Evolutionary conservation across 2,329 filamentous ascomycete species (phyloP).

Genomic region (Teratosphaeria gauchensis): DNA sequence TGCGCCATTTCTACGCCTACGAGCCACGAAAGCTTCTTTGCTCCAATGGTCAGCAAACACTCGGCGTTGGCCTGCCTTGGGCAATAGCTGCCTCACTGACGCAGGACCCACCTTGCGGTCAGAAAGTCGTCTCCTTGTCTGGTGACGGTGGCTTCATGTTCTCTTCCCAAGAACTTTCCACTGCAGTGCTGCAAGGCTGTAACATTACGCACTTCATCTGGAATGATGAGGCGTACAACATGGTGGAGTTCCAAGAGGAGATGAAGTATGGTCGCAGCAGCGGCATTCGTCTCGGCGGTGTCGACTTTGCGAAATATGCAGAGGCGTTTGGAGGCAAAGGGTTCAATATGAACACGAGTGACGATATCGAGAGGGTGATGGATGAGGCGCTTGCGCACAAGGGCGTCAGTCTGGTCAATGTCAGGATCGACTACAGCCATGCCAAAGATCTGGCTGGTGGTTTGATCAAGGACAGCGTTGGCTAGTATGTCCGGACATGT

Average conservation of each 20-base stretch:
- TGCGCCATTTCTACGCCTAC: constrained; percentile 37
- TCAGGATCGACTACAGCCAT: constrained; percentile 37
- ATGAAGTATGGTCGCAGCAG: constrained; percentile 39
- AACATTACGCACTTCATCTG: constrained; percentile 44
- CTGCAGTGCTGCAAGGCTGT: constrained; percentile 38
- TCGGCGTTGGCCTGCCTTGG: constrained; percentile 41
- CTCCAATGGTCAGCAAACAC: constrained; percentile 41
- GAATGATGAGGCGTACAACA: constrained; percentile 43
- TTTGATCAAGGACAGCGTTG: constrained; percentile 28
- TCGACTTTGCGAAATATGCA: constrained; percentile 40
- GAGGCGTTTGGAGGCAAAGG: constrained; percentile 40
- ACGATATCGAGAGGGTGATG: constrained; percentile 36
- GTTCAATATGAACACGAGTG: constrained; percentile 30
- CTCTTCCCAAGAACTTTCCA: constrained; percentile 37
- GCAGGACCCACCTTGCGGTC: constrained; percentile 33
- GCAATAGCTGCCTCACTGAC: constrained; percentile 38
- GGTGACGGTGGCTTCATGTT: constrained; percentile 45
- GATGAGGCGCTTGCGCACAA: constrained; percentile 33
- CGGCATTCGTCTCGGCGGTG: constrained; percentile 37
- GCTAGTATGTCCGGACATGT: constrained; percentile 6
- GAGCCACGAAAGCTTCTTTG: constrained; percentile 36
- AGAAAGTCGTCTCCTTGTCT: constrained; percentile 37
- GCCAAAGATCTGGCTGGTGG: constrained; percentile 33
- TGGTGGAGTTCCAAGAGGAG: constrained; percentile 44
- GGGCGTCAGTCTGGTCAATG: constrained; percentile 38